Evolutionary conservation across 768 basidiomycete genomes (phyloP), one percentile per base, ranked within the genome.

Genomic region (Phallus indusiatus): DNA sequence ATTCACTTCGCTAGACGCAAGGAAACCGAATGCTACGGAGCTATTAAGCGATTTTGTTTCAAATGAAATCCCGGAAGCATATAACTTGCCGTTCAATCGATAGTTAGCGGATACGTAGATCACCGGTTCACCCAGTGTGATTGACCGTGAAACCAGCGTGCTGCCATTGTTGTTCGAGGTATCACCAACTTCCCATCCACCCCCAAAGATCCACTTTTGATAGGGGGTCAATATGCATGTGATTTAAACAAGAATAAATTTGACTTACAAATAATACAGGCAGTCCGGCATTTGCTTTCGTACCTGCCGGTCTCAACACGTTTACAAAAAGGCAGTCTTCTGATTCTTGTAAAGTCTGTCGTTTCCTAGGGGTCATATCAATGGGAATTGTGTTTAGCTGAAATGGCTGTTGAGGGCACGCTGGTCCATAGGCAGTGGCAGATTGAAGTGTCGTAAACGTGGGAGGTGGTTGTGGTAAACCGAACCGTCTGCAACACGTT

Each of bases 331-430:
- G 35, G 54, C 68, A 62, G 54, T 72, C 73, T 17, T 69, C 61
- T 16, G 78, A 46, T 20, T 66, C 68, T 50, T 76, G 71, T 1
- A 70, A 64, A 5, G 64, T 68, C 4, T 71, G 67, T 9, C 76
- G 58, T 16, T 73, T 73, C 22, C 62, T 65, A 6, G 73, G 62
- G 16, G 74, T 54, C 2, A 61, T 62, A 17, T 67, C 48, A 2
- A 54, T 62, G 4, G 42, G n/a, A 11, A n/a, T 12, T 12, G n/a
- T 12, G 4, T 12, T 76, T 2, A 76, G 60, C 20, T 65, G 61
- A 49, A 76, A 54, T 2, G 65, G 64, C 59, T 80, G 77, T 57
- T 81, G 80, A 7, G 75, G 74, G 57, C 81, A 82, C 1, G 75
- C 70, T 8, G 70, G 72, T 5, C 80, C 77, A 60, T 69, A 76